A percentile compares a stretch with the other conserved stretches of the same genome.
phyloP scores from a whole-genome alignment of 2,329 filamentous ascomycete genomes.

The Hypoxylon rubiginosum region DNA sequence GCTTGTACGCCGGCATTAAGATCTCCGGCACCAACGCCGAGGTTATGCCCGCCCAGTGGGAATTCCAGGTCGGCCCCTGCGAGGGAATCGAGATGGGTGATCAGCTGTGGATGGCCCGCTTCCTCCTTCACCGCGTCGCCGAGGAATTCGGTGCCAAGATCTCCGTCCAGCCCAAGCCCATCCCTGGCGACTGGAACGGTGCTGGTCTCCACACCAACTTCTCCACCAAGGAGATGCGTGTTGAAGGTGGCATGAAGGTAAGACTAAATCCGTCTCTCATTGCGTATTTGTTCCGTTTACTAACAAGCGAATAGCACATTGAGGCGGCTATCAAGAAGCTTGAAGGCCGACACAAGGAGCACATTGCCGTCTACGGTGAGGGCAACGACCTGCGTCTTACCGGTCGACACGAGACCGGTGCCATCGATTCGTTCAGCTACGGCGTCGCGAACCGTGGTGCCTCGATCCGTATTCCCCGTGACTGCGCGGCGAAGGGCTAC shows the following conservation, averaged over 20 bases:
- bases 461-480: constrained; percentile 91
- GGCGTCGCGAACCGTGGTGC: constrained; percentile 96
- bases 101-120: constrained; percentile 94
- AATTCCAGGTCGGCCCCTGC: constrained; percentile 96
- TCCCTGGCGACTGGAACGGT: constrained; percentile 97
- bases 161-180: constrained; percentile 95
- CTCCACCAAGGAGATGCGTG: constrained; percentile 88
- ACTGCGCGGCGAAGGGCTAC: constrained; percentile 86
- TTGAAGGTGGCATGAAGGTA: constrained; percentile 92
- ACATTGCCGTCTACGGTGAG: constrained; percentile 94
- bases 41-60: constrained; percentile 98
- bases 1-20: constrained; percentile 87
- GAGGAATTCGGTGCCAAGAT: constrained; percentile 98
- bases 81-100: constrained; percentile 92
- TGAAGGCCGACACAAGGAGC: constrained; percentile 81
- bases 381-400: constrained; percentile 96
- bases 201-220: constrained; percentile 88
- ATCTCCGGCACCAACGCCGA: constrained; percentile 99
- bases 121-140: constrained; percentile 89
- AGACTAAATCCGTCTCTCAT: not conserved
- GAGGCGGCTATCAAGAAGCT: constrained; percentile 89
- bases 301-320: constrained; percentile 63
- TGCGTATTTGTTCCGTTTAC: constrained; percentile 1
- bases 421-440: constrained; percentile 92
- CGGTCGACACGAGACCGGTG: constrained; percentile 92